Percentiles rank a stretch among this genome's conserved stretches.
These are phyloP conservation scores for Myxozyma geophila DNA, from an alignment of 805 yeast genomes.

Conservation along the genomic window DNA sequence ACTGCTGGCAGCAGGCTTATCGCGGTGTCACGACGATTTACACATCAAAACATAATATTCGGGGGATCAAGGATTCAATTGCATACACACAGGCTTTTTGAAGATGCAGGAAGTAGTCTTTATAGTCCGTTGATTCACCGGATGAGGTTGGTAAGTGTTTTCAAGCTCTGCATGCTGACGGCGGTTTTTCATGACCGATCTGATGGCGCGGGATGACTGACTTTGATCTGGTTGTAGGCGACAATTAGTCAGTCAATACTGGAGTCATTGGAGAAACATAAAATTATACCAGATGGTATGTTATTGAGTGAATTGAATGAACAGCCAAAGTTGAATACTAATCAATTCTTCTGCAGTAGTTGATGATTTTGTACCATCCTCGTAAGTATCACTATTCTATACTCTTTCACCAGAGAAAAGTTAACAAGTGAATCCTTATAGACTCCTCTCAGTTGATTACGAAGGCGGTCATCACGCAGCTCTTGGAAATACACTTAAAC, in stretches of 20 bases:
- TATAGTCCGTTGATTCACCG: slow-evolving; percentile 18
- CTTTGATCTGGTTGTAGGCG: slow-evolving; percentile 18
- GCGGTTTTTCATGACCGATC: not conserved
- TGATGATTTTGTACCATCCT: slow-evolving; percentile 34
- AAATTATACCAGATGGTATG: slow-evolving; percentile 52
- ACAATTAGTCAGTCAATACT: slow-evolving; percentile 38
- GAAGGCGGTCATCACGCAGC: slow-evolving; percentile 30
- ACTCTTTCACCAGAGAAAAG: not conserved
- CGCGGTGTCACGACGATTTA: not conserved
- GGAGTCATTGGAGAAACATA: slow-evolving; percentile 50
- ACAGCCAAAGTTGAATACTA: not conserved
- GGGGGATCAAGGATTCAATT: not conserved
- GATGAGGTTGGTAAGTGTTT: slow-evolving; percentile 20
- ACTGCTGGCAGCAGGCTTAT: slow-evolving; percentile 3
- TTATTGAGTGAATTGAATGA: not conserved
- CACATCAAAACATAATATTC: not conserved
- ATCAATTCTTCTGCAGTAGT: slow-evolving; percentile 22
- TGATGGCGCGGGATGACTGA: not conserved
- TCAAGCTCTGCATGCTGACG: not conserved
- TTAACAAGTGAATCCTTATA: not conserved
- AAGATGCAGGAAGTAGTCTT: not conserved
- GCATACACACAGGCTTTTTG: not conserved
- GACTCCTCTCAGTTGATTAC: slow-evolving; percentile 29
- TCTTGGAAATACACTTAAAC: slow-evolving; percentile 25
- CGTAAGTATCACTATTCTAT: slow-evolving; percentile 12